Evolutionary conservation across 1,284 basidiomycete genomes (phyloP).

Genomic region (Trichosporon coremiiforme): DNA sequence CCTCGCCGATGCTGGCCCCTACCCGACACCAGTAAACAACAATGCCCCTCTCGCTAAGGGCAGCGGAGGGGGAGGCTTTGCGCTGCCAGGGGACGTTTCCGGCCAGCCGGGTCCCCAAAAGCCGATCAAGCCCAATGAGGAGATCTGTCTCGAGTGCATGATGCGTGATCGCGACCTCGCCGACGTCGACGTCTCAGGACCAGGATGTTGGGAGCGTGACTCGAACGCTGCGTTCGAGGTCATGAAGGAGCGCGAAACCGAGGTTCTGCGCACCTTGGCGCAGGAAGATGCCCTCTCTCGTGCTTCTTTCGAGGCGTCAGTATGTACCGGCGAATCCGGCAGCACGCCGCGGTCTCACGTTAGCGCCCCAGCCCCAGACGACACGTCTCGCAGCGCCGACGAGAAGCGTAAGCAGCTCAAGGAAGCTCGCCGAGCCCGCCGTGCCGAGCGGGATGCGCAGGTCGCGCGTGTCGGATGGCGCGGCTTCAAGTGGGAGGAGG

Average conservation of each 20-base stretch:
- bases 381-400: constrained; percentile 17
- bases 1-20: constrained; percentile 50
- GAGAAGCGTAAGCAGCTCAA: constrained; percentile 24
- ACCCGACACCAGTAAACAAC: constrained; percentile 32
- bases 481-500: constrained; percentile 54
- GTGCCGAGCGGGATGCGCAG: constrained; percentile 35
- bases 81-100: constrained; percentile 3
- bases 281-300: constrained; percentile 22
- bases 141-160: constrained; percentile 94
- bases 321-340: constrained; percentile 16
- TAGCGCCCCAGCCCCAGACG: constrained; percentile 18
- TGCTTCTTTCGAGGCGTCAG: constrained; percentile 27
- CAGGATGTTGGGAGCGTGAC: constrained; percentile 86
- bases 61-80: constrained; percentile 5
- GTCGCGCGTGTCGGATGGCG: constrained; percentile 49
- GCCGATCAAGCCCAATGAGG: constrained; percentile 55
- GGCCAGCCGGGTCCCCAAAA: neutral
- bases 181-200: constrained; percentile 83
- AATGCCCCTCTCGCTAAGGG: constrained; percentile 18
- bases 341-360: constrained; percentile 26
- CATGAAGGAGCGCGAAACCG: constrained; percentile 69
- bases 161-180: constrained; percentile 99
- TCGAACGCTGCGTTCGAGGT: constrained; percentile 84
- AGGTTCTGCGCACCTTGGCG: constrained; percentile 35
- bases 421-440: constrained; percentile 31